Evolutionary conservation across 495 filamentous ascomycete genomes (phyloP).

Genomic region (Penicillium macrosclerotiorum): DNA sequence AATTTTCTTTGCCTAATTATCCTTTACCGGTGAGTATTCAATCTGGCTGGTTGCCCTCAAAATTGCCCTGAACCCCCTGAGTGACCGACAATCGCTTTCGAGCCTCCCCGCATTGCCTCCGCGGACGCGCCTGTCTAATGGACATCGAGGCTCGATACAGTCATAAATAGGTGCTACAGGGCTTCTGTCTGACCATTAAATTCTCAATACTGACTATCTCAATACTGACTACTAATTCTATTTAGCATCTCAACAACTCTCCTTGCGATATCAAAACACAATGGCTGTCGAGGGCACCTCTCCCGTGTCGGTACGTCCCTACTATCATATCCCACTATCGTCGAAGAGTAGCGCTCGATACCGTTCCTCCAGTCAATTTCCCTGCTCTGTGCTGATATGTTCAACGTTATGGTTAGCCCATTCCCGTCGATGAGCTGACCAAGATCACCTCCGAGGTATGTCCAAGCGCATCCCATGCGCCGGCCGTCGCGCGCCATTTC

Average conservation of each 20-base stretch:
- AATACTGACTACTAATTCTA: no score
- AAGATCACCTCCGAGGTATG: constrained; percentile 81
- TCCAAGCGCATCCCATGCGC: constrained; percentile 12
- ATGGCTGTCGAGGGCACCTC: constrained; percentile 39
- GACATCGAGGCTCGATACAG: not conserved
- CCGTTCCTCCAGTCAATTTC: not conserved
- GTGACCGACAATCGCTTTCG: not conserved
- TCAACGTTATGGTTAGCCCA: constrained; percentile 55
- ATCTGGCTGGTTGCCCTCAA: not conserved
- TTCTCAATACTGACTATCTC: not conserved
- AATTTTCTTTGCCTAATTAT: not conserved
- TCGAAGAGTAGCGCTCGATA: not conserved
- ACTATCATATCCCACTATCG: not conserved
- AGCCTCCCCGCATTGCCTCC: constrained; percentile 2
- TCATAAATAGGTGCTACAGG: not conserved
- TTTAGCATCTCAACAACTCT: not conserved
- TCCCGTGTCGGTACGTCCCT: constrained; percentile 30
- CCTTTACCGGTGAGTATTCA: not conserved
- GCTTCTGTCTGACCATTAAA: not conserved
- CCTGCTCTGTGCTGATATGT: not conserved
- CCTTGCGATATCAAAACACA: constrained; percentile 13
- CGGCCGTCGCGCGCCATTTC: no score
- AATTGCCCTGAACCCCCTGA: not conserved
- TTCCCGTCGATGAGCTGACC: constrained; percentile 70
- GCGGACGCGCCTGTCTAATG: not conserved